phyloP scores from a whole-genome alignment of 2,329 filamentous ascomycete species.

The Aspergillus novofumigatus region DNA sequence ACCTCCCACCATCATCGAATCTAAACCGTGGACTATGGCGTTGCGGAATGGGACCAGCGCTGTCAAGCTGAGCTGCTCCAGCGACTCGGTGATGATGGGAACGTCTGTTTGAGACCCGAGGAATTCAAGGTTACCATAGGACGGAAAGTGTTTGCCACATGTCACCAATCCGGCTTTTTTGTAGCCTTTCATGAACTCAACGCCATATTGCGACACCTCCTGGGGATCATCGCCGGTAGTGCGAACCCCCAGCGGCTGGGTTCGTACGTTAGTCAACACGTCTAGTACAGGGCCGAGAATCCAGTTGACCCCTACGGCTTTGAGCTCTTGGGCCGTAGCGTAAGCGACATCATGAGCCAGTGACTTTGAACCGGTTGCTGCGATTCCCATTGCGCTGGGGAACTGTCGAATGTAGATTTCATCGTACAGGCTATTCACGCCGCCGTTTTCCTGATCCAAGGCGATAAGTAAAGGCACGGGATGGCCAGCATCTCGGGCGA shows the following conservation, averaged over 20 bases:
- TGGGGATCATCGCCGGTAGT: constrained; percentile 91
- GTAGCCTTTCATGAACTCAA: constrained; percentile 87
- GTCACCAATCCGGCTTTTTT: constrained; percentile 85
- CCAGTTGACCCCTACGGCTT: constrained; percentile 90
- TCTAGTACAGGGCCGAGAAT: constrained; percentile 92
- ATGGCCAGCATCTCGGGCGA: constrained; percentile 86
- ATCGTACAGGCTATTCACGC: constrained; percentile 94
- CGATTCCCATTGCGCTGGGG: constrained; percentile 92
- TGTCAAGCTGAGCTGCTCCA: constrained; percentile 88
- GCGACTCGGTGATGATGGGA: constrained; percentile 89
- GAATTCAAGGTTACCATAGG: constrained; percentile 92
- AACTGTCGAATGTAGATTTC: constrained; percentile 95
- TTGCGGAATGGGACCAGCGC: constrained; percentile 89
- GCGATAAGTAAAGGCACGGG: constrained; percentile 84
- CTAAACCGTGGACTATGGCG: constrained; percentile 78
- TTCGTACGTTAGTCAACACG: constrained; percentile 86
- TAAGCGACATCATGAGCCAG: constrained; percentile 87
- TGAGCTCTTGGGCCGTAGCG: constrained; percentile 87
- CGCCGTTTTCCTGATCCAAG: constrained; percentile 95
- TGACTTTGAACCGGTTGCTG: constrained; percentile 81
- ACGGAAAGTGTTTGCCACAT: constrained; percentile 94
- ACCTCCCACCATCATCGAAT: constrained; percentile 93
- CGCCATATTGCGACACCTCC: constrained; percentile 87
- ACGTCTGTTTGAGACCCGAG: constrained; percentile 87
- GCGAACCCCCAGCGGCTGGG: constrained; percentile 84